phyloP scores from a whole-genome alignment of 2,329 filamentous ascomycete species.

The Bimuria novae-zelandiae region DNA sequence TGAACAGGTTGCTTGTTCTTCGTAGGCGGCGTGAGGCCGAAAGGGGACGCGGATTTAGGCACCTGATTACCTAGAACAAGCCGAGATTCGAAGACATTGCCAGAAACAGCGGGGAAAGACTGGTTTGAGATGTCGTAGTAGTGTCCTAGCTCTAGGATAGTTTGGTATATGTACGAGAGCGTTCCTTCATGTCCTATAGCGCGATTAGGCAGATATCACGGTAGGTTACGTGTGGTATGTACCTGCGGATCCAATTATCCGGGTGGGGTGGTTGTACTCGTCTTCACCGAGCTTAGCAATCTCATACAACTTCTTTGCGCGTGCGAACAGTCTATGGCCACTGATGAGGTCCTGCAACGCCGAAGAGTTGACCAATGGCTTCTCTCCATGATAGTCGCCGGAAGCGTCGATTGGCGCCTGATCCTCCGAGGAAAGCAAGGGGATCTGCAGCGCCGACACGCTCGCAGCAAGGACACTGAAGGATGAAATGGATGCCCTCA shows the following conservation, averaged over 20 bases:
- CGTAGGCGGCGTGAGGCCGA: constrained; percentile 44
- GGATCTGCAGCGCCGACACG: constrained; percentile 45
- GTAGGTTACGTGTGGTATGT: constrained; percentile 23
- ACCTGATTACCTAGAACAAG: constrained; percentile 41
- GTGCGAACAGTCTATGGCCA: constrained; percentile 35
- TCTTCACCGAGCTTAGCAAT: constrained; percentile 49
- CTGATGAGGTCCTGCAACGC: constrained; percentile 44
- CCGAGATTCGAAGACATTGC: constrained; percentile 43
- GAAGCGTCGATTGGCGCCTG: constrained; percentile 30
- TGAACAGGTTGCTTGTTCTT: constrained; percentile 44
- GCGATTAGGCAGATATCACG: constrained; percentile 11
- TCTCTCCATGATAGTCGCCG: constrained; percentile 20
- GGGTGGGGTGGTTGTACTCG: constrained; percentile 51
- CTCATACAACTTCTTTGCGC: constrained; percentile 45
- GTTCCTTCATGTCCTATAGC: constrained; percentile 39
- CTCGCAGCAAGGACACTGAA: constrained; percentile 34
- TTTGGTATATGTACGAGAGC: constrained; percentile 46
- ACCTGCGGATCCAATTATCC: constrained; percentile 45
- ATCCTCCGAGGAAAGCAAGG: constrained; percentile 29
- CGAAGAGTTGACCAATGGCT: constrained; percentile 40
- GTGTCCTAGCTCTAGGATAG: constrained; percentile 42
- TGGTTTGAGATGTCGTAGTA: constrained; percentile 48
- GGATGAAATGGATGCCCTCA: constrained; percentile 35
- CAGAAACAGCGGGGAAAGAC: constrained; percentile 42
- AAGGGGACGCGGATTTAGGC: constrained; percentile 40